Evolutionary conservation across 169 alveolate genomes (phyloP), one percentile per base, ranked within the genome.

Genomic region (Plasmodium berghei): DNA sequence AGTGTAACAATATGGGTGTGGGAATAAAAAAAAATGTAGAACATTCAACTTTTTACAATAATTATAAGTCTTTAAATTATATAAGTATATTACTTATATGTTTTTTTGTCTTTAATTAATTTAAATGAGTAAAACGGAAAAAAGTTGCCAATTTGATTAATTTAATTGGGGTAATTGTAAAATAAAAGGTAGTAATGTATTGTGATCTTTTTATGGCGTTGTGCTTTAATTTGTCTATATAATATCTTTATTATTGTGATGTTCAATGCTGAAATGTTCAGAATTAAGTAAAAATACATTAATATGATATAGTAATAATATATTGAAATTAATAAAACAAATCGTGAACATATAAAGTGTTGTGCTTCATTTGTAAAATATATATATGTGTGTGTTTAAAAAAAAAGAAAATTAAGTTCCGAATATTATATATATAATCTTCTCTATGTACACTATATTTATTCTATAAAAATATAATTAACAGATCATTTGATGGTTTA

Each of bases 91-190:
- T 24, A 42, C 49, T 45, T 73, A 10, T 62, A 28, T 8, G 14
- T 42, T 28, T 10, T 62, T 22, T 62, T 22, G 9, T 12, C 62
- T 73, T 24, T 48, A 52, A 48, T 73, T 74, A 61, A 62, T 46
- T 24, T 62, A 74, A 74, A 74, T 62, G 46, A 18, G 28, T 62
- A 55, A 24, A 46, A 61, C 20, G 6, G 40, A 20, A 34, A 48
- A 74, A 61, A 24, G 42, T 2, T 45, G 48, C 28, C 28, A 62
- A 74, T 62, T 61, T 20, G 20, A 1, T 46, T 63, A 74, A 22
- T 61, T 74, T 28, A 74, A 74, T 74, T 74, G 62, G 28, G 56
- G 46, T 74, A 74, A 62, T 62, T 74, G 62, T 74, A 28, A 52
- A 66, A 74, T 62, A 62, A 72, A 45, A 52, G 55, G 16, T 16